phyloP scores from a whole-genome alignment of 305 asterid species.

The Lippia alba region DNA sequence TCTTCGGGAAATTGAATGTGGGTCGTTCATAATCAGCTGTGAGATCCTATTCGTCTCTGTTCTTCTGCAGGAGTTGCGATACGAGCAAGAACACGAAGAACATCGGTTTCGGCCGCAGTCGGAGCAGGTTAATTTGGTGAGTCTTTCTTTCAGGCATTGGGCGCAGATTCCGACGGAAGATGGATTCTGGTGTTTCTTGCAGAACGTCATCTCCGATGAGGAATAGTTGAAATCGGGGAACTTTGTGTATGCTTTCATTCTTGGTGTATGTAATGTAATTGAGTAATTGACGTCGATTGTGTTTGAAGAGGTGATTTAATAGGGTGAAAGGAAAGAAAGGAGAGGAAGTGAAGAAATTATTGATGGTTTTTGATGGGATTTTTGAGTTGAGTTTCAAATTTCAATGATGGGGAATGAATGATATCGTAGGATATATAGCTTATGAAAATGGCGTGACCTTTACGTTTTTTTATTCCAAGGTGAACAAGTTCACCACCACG shows the following conservation, averaged over 20 bases:
- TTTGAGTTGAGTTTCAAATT: not conserved
- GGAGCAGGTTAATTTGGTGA: constrained; percentile 70
- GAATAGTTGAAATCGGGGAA: constrained; percentile 56
- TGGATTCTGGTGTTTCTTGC: constrained; percentile 75
- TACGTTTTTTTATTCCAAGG: constrained; percentile 58
- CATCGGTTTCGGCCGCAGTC: constrained; percentile 93
- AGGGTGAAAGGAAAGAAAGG: not conserved
- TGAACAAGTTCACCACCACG: constrained; percentile 14
- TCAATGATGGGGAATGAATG: constrained; percentile 10
- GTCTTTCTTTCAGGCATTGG: constrained; percentile 69
- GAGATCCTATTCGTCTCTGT: constrained; percentile 81
- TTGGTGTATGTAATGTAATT: too few relatives aligned
- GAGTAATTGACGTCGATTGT: too few relatives aligned
- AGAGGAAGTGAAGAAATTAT: not conserved
- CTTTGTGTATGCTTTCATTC: constrained; percentile 32
- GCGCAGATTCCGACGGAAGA: constrained; percentile 80
- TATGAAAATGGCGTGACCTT: constrained; percentile 59
- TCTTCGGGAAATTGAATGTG: constrained; percentile 22
- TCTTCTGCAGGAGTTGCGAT: constrained; percentile 62
- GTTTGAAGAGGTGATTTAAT: not conserved
- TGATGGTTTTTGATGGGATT: constrained; percentile 2
- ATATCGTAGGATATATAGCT: not conserved
- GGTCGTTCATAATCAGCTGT: constrained; percentile 59
- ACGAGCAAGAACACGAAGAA: constrained; percentile 88
- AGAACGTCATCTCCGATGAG: constrained; percentile 58